Evolutionary conservation across 352 stramenopile species (phyloP).

Genomic region (Aphanomyces stellatus): DNA sequence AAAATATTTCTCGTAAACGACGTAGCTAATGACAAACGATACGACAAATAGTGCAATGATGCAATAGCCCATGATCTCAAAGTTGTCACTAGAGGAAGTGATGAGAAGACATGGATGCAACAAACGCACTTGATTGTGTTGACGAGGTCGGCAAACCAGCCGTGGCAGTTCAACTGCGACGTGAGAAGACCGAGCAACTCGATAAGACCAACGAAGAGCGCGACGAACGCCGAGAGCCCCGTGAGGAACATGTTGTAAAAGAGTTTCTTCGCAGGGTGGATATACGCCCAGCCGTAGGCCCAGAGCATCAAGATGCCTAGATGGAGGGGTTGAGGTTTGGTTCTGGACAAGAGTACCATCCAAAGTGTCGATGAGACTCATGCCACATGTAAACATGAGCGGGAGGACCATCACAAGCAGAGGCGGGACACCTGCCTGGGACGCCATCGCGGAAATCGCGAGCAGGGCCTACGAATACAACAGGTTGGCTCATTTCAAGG

Average conservation of each 20-base stretch:
- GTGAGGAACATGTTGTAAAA: conserved; percentile 22
- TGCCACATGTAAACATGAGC: conserved; percentile 17
- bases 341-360: neutral
- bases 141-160: neutral
- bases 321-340: neutral
- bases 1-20: neutral
- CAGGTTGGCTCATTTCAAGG: too few species aligned
- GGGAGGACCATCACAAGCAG: conserved; percentile 16
- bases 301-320: conserved; percentile 22
- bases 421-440: neutral
- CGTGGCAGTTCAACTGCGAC: neutral
- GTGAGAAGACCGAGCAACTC: conserved; percentile 8
- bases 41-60: conserved; percentile 13
- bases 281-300: conserved; percentile 15
- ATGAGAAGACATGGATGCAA: neutral
- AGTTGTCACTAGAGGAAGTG: conserved; percentile 7
- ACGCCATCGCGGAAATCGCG: conserved; percentile 9
- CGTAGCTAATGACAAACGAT: neutral
- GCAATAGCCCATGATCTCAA: conserved; percentile 15
- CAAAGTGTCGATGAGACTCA: conserved; percentile 21
- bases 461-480: conserved; percentile 10
- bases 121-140: conserved; percentile 1
- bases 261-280: conserved; percentile 10
- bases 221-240: neutral
- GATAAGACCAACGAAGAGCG: conserved; percentile 5